Evolutionary conservation across 257 asterid genomes (phyloP).

Genomic region (Marsdenia floribunda): DNA sequence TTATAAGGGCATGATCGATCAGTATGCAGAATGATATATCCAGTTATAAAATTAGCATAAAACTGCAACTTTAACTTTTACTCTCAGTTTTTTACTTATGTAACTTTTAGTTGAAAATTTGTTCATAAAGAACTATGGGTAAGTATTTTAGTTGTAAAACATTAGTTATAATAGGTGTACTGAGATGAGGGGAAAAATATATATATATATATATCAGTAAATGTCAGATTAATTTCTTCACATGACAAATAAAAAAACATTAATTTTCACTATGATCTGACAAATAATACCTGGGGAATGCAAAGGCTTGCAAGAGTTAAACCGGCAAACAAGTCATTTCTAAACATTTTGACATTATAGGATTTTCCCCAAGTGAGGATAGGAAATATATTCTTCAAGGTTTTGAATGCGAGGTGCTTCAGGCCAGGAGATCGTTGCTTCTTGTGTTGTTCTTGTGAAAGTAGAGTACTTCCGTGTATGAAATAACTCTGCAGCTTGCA

Average conservation of each 20-base stretch:
- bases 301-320: slow-evolving; percentile 46
- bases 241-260: too few species aligned
- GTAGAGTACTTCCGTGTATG: slow-evolving; percentile 3
- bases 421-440: slow-evolving; percentile 11
- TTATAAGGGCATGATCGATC: background rate
- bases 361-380: slow-evolving; percentile 27
- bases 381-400: slow-evolving; percentile 26
- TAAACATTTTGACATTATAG: slow-evolving; percentile 26
- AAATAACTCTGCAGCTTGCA: slow-evolving; percentile 6
- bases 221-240: too few species aligned
- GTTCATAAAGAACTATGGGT: too few species aligned
- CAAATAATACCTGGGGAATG: slow-evolving; percentile 33
- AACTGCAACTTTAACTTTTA: background rate
- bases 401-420: slow-evolving; percentile 7
- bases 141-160: too few species aligned
- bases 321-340: slow-evolving; percentile 36
- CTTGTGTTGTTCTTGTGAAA: slow-evolving; percentile 9
- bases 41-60: background rate
- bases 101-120: too few species aligned
- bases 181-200: too few species aligned
- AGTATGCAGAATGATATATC: background rate
- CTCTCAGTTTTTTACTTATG: background rate
- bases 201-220: too few species aligned
- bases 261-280: too few species aligned
- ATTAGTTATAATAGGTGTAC: too few species aligned